phyloP scores from a whole-genome alignment of 441 rosid species.

The Syzygium malaccense region DNA sequence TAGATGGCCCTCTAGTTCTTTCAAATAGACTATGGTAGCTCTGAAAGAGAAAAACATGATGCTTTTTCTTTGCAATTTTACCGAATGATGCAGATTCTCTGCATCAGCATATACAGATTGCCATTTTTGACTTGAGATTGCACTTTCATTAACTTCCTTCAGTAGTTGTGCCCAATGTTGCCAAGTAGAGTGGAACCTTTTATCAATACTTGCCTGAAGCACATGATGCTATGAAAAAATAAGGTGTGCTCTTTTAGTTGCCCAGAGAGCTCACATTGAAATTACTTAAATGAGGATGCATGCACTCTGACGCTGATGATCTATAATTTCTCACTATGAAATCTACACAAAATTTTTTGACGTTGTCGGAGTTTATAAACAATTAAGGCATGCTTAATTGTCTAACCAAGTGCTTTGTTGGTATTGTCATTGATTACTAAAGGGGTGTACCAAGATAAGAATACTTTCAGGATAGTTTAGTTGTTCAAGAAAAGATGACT shows the following conservation, averaged over 20 bases:
- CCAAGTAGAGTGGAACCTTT: neutral
- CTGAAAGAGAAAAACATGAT: neutral
- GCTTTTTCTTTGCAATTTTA: neutral
- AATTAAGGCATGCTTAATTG: neutral
- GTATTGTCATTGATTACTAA: neutral
- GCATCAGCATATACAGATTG: neutral
- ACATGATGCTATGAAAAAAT: neutral
- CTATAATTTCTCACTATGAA: neutral
- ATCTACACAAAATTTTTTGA: neutral
- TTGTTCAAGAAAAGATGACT: neutral
- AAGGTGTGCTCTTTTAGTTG: neutral
- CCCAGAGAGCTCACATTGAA: neutral
- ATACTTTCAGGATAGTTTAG: neutral
- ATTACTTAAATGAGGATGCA: neutral
- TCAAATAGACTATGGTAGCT: neutral
- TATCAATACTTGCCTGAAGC: neutral
- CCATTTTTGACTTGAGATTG: neutral
- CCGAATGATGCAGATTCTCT: neutral
- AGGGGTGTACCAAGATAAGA: neutral
- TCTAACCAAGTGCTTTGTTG: neutral
- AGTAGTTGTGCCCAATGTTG: neutral
- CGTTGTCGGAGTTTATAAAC: neutral
- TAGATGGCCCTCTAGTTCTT: neutral
- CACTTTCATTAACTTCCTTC: neutral
- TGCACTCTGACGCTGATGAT: neutral